Evolutionary conservation across 106 monocot genomes (phyloP).

Genomic region (Apostasia ramifera): DNA sequence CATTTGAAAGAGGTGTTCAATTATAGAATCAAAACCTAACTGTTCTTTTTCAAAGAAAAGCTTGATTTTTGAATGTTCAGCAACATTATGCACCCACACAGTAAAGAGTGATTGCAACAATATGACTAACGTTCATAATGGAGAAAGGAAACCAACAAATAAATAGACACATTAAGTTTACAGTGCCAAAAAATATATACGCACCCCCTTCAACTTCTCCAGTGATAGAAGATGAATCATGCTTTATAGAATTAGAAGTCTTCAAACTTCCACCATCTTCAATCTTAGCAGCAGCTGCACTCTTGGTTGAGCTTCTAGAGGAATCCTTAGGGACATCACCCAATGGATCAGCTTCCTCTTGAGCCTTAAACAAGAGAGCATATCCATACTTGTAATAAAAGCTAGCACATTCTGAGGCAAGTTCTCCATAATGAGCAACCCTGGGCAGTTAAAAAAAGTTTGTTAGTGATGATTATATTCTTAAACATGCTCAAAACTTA

Average conservation of each 20-base stretch:
- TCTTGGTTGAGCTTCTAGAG: slow-evolving; percentile 11
- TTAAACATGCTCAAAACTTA: neutral
- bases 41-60: too few relatives aligned
- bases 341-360: slow-evolving; percentile 82
- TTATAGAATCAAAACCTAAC: too few relatives aligned
- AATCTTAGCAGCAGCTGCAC: slow-evolving; percentile 9
- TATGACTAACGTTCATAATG: too few relatives aligned
- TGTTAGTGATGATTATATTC: neutral
- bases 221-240: slow-evolving; percentile 3
- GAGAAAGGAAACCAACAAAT: too few relatives aligned
- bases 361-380: slow-evolving; percentile 78
- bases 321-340: slow-evolving; percentile 44
- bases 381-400: slow-evolving; percentile 85
- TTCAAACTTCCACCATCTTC: slow-evolving; percentile 30
- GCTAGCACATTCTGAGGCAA: slow-evolving; percentile 68
- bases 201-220: slow-evolving; percentile 35
- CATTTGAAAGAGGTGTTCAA: too few relatives aligned
- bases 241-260: slow-evolving; percentile 17
- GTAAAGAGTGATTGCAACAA: too few relatives aligned
- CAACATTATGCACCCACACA: too few relatives aligned
- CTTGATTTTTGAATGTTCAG: too few relatives aligned
- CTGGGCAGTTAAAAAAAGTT: slow-evolving; percentile 14
- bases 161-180: too few relatives aligned
- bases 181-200: neutral
- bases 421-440: slow-evolving; percentile 70